A percentile compares a stretch with the other conserved stretches of the same genome.
Evolutionary conservation across 768 basidiomycete species (phyloP).

Genomic region (Leccinum truebloodii): DNA sequence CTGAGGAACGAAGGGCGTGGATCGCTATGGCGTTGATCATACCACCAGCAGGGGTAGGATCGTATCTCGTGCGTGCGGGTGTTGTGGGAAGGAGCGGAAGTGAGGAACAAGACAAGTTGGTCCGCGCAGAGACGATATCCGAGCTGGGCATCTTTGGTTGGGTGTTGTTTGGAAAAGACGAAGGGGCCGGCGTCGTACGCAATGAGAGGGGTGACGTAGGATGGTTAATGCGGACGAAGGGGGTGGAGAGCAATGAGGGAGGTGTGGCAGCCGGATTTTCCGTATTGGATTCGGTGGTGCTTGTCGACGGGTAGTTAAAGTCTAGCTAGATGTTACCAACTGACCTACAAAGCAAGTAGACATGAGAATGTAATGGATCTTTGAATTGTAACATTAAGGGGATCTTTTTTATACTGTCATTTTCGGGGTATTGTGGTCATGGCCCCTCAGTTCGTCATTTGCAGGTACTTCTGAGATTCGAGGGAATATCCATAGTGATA

Average conservation of each 20-base stretch:
- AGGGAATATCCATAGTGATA: background rate
- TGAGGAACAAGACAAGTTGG: constrained; percentile 26
- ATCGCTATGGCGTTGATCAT: constrained; percentile 94
- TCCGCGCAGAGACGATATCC: constrained; percentile 72
- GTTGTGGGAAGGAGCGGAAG: background rate
- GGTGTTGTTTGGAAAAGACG: constrained; percentile 67
- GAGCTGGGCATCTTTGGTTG: constrained; percentile 95
- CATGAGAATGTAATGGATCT: background rate
- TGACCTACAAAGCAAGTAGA: background rate
- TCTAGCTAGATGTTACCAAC: background rate
- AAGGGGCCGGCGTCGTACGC: constrained; percentile 29
- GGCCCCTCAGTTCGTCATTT: background rate
- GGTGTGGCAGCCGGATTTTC: constrained; percentile 56
- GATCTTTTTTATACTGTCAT: no score
- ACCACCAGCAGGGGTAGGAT: constrained; percentile 66
- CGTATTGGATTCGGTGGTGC: constrained; percentile 67
- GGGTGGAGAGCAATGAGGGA: constrained; percentile 80
- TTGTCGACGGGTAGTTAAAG: constrained; percentile 41
- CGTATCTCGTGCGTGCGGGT: constrained; percentile 64
- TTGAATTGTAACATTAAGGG: no score
- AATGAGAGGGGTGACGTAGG: constrained; percentile 69
- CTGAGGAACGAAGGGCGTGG: constrained; percentile 76
- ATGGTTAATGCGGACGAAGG: constrained; percentile 88
- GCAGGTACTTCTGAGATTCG: background rate
- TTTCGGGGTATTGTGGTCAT: background rate